Base-by-base conservation (phyloP, 768 basidiomycete genomes). In the Lactarius akahatsu region DNA sequence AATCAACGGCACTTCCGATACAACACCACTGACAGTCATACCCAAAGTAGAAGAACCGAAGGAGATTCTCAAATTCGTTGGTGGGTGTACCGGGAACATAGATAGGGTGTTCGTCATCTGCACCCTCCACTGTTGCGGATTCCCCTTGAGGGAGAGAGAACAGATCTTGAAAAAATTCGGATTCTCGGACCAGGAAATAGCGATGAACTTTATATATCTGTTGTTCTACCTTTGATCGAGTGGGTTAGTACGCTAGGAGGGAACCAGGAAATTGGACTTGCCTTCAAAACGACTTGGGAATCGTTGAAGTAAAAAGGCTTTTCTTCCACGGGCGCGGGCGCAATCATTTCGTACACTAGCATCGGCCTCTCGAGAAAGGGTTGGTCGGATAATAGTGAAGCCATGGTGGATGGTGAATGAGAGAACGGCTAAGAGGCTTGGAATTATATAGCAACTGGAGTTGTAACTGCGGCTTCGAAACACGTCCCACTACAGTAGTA, bases 191-290 rank as follows among this genome's bases (percentile, higher is more conserved):
- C 13, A 74, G 64, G 41, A 64, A 67, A 61, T 66, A 59, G 10
- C 70, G 69, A 54, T 70, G 72, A 10, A 74, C 63, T 56, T 71
- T 73, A 66, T 70, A 73, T 13, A 62, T 60, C 6, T 62, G n/a
- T 11, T 57, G 32, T 18, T 65, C 72, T 15, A 71, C 66, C 72
- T 73, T 61, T 28, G 15, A 1, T 40, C 26, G 16, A 34, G 13
- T 30, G 26, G 16, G 20, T 59, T 16, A 30, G 32, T 26, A 52
- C 16, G 7, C 6, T 15, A 40, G 16, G 30, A 23, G 6, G 28
- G n/a, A 43, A 18, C 2, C 20, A 15, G 61, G 18, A 1, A 15
- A 28, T 43, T 30, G 15, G 40, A 59, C 32, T 45, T 47, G 13
- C 66, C 28, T 59, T 41, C 15, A 67, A 30, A 30, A 63, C 62